Percentiles rank a stretch among this genome's conserved stretches.
Evolutionary conservation across 2,329 filamentous ascomycete genomes (phyloP).

Genomic region (Alternaria sp.): DNA sequence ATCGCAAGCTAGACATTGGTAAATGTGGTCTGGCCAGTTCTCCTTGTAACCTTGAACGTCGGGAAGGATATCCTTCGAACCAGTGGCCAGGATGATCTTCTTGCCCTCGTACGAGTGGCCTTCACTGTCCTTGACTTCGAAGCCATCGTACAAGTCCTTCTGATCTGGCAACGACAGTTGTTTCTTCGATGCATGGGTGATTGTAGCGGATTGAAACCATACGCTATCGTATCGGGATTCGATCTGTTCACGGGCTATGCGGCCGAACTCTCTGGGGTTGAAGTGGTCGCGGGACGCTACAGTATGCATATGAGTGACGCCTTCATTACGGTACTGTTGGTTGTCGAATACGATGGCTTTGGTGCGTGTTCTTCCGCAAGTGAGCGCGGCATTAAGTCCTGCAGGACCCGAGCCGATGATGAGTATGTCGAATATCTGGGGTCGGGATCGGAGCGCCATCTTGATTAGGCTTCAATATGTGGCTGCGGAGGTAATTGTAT

Average conservation of each 20-base stretch:
- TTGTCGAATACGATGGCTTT: conserved; percentile 54
- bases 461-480: background rate
- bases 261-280: conserved; percentile 35
- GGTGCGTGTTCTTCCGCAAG: conserved; percentile 48
- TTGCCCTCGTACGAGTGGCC: conserved; percentile 56
- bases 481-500: background rate
- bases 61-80: conserved; percentile 59
- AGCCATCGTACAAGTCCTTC: conserved; percentile 36
- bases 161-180: conserved; percentile 18
- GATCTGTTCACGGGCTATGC: conserved; percentile 44
- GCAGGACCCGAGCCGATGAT: conserved; percentile 54
- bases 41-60: conserved; percentile 61
- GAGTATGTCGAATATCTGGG: conserved; percentile 28
- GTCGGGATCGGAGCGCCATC: conserved; percentile 3
- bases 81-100: conserved; percentile 63
- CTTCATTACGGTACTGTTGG: conserved; percentile 51
- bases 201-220: conserved; percentile 36
- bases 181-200: conserved; percentile 30
- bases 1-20: conserved; percentile 66
- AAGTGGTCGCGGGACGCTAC: conserved; percentile 39
- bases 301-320: conserved; percentile 54
- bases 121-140: conserved; percentile 50
- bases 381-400: conserved; percentile 51
- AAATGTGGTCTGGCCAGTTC: conserved; percentile 57
- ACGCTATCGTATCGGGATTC: conserved; percentile 46